Base-by-base conservation (phyloP, 495 filamentous ascomycete genomes). In the Annulohypoxylon maeteangense region DNA sequence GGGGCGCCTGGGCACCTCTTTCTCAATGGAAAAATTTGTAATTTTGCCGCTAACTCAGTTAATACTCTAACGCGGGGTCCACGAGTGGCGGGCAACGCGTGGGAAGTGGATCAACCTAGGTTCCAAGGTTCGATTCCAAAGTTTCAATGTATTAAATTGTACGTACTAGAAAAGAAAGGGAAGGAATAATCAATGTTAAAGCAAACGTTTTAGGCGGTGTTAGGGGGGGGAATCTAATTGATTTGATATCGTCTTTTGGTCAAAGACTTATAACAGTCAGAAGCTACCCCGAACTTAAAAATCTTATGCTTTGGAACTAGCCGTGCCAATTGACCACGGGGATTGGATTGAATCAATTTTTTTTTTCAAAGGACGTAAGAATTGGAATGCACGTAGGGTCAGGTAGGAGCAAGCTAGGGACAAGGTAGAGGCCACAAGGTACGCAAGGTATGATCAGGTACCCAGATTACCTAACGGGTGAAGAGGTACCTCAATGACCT, bases 351-450 rank as follows among this genome's bases (percentile, higher is more conserved):
- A 51, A 44, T 71, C 57, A 71, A 60, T 32, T 32, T 32, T 54
- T 64, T 64, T 67, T 51, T 63, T 59, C 62, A 59, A 66, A 58
- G 40, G 44, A 25, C 45, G 70, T 69, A 66, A 58, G 51, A 67
- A 66, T 61, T 40, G 62, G 61, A 62, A 73, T 73, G 70, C 70
- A 73, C 65, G 70, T 68, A 68, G 70, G 65, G 70, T 66, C 69
- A 73, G 59, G 69, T 67, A 72, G 40, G 40, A 44, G 40, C 40
- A 44, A 44, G 40, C 65, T 68, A 68, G 70, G 65, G 65, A 54
- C 69, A 69, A 48, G 47, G 47, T 29, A 51, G 25, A 11, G 22
- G 23, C 7, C 23, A 51, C 22, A 25, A 27, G 23, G 11, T 25
- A 27, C 20, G 25, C 47, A 51, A 51, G 47, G 70, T 65, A 68